These are phyloP conservation scores for Colletotrichum sansevieriae DNA, from an alignment of 2,329 filamentous ascomycete species.

Conservation along the genomic window DNA sequence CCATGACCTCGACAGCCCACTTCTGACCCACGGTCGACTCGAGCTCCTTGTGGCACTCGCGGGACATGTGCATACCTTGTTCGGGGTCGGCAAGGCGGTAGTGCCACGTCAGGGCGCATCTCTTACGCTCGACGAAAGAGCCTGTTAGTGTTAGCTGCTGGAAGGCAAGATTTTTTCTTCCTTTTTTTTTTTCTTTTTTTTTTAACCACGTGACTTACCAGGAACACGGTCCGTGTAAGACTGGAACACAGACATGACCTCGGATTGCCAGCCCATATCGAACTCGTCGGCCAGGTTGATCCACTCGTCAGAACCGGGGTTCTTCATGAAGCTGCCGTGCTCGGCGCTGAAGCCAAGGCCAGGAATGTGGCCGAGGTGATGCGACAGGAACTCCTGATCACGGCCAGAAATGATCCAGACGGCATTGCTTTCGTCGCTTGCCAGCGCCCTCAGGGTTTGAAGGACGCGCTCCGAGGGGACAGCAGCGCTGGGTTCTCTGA, in stretches of 20 bases:
- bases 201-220: constrained; percentile 73
- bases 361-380: constrained; percentile 92
- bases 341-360: constrained; percentile 95
- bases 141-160: constrained; percentile 59
- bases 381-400: constrained; percentile 90
- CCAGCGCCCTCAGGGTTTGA: constrained; percentile 81
- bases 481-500: constrained; percentile 89
- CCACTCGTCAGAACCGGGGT: constrained; percentile 83
- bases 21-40: constrained; percentile 80
- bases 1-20: constrained; percentile 97
- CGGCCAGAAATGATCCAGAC: constrained; percentile 99
- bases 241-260: constrained; percentile 87
- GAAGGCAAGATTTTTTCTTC: background rate
- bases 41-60: constrained; percentile 84
- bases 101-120: constrained; percentile 96
- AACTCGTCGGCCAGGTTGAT: constrained; percentile 87
- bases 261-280: constrained; percentile 93
- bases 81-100: constrained; percentile 93
- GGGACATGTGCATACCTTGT: constrained; percentile 82
- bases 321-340: constrained; percentile 94
- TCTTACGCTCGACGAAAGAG: constrained; percentile 94
- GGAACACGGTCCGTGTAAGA: constrained; percentile 89
- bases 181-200: too few species aligned
- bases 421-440: constrained; percentile 82
- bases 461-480: constrained; percentile 89